A percentile compares a stretch with the other conserved stretches of the same genome.
Evolutionary conservation across 805 yeast genomes (phyloP).

Genomic region (Candida nanaspora): DNA sequence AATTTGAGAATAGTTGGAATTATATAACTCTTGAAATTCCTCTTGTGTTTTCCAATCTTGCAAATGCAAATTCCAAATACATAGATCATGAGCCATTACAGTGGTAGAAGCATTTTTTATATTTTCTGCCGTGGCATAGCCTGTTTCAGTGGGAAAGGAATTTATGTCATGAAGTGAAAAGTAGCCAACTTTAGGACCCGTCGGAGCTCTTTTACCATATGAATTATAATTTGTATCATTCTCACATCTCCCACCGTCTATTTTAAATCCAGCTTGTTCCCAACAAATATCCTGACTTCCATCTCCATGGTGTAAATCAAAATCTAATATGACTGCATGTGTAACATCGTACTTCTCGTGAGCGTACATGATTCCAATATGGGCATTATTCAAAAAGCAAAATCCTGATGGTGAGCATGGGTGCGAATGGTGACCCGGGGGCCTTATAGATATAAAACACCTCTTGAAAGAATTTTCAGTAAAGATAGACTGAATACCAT

Average conservation of each 20-base stretch:
- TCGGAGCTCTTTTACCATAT: conserved; percentile 36
- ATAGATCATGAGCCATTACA: conserved; percentile 67
- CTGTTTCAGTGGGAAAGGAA: conserved; percentile 78
- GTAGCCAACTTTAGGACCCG: conserved; percentile 63
- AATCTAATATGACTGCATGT: conserved; percentile 76
- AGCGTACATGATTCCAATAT: conserved; percentile 75
- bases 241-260: conserved; percentile 34
- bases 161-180: conserved; percentile 81
- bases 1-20: conserved; percentile 50
- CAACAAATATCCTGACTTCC: conserved; percentile 84
- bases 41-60: conserved; percentile 56
- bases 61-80: conserved; percentile 80
- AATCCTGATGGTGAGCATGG: conserved; percentile 82
- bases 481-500: conserved; percentile 54
- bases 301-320: conserved; percentile 85
- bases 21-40: conserved; percentile 59
- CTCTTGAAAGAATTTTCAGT: conserved; percentile 26
- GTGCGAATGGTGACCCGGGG: conserved; percentile 87
- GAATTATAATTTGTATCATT: conserved; percentile 33
- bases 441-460: conserved; percentile 65
- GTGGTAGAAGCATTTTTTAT: conserved; percentile 75
- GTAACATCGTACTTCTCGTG: conserved; percentile 53
- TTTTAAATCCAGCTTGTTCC: conserved; percentile 62
- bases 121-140: conserved; percentile 64
- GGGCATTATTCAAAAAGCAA: conserved; percentile 75